Percentiles rank a stretch among this genome's conserved stretches.
Evolutionary conservation across 495 filamentous ascomycete species (phyloP).

Genomic region (Viridothelium virens): DNA sequence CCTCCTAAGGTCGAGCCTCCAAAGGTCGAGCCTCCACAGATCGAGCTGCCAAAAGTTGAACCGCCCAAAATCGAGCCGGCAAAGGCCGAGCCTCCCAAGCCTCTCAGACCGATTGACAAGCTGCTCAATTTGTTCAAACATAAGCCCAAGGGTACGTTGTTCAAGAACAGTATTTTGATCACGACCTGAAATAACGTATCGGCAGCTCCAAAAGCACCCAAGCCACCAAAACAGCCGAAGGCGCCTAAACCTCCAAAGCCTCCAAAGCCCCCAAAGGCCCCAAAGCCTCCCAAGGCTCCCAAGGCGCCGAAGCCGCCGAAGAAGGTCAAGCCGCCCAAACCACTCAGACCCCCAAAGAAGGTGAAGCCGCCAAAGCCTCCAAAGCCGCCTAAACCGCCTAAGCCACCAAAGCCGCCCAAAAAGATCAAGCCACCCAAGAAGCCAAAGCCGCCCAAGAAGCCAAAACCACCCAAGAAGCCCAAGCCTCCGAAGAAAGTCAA

Average conservation of each 20-base stretch:
- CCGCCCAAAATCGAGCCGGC: background rate
- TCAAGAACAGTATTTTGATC: background rate
- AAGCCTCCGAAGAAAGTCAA: background rate
- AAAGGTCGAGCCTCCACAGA: background rate
- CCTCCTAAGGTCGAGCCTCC: background rate
- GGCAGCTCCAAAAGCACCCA: background rate
- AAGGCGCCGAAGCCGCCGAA: background rate
- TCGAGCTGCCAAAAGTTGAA: background rate
- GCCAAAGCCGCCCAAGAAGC: background rate
- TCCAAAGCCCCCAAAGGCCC: background rate
- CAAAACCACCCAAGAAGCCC: background rate
- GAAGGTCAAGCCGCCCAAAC: background rate
- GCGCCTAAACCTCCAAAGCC: conserved; percentile 1
- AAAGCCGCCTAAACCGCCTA: background rate
- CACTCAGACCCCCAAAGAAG: background rate
- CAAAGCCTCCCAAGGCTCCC: background rate
- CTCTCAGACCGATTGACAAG: background rate
- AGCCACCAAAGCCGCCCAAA: background rate
- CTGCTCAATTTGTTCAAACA: background rate
- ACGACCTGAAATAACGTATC: background rate
- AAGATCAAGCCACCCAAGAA: background rate
- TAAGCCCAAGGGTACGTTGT: background rate
- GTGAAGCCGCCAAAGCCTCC: background rate
- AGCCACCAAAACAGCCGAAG: background rate
- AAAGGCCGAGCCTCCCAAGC: background rate